Conservation (phyloP, 345 rosid species). For the Excoecaria agallocha region DNA sequence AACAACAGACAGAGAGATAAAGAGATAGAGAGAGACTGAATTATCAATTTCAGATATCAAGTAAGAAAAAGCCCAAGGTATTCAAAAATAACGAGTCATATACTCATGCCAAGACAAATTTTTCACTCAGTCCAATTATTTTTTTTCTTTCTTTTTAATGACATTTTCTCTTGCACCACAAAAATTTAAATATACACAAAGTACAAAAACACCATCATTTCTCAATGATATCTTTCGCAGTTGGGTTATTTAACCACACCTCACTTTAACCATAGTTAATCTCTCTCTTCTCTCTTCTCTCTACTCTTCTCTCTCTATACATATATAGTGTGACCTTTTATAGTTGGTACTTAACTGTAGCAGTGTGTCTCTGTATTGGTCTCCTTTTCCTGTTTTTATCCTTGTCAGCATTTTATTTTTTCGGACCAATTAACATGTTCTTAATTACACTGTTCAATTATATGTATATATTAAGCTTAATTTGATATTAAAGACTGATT, state of each 20-base stretch:
- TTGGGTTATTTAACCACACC: constrained; percentile 13
- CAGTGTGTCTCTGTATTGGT: constrained; percentile 26
- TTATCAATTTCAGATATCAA: constrained; percentile 38
- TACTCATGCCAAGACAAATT: constrained; percentile 38
- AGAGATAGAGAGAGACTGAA: constrained; percentile 17
- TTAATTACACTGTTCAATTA: neutral
- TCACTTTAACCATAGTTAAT: constrained; percentile 22
- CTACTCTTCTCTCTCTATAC: neutral
- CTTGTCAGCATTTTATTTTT: neutral
- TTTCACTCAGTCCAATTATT: constrained; percentile 28
- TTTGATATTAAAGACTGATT: neutral
- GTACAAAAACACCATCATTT: constrained; percentile 61
- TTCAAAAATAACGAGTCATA: constrained; percentile 32
- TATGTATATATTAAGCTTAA: neutral
- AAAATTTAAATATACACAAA: constrained; percentile 15
- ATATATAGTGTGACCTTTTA: constrained; percentile 15
- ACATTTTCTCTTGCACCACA: constrained; percentile 12
- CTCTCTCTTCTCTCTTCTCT: neutral
- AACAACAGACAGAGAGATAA: constrained; percentile 30
- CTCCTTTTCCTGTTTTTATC: constrained; percentile 25
- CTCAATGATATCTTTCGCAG: constrained; percentile 55
- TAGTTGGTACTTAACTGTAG: constrained; percentile 36
- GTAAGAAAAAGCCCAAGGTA: constrained; percentile 44
- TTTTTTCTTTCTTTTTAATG: constrained; percentile 12
- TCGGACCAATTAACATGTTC: neutral